Percentiles rank a stretch among this genome's conserved stretches.
Evolutionary conservation across 1,284 basidiomycete genomes (phyloP).

Genomic region (Schizophyllum amplum): DNA sequence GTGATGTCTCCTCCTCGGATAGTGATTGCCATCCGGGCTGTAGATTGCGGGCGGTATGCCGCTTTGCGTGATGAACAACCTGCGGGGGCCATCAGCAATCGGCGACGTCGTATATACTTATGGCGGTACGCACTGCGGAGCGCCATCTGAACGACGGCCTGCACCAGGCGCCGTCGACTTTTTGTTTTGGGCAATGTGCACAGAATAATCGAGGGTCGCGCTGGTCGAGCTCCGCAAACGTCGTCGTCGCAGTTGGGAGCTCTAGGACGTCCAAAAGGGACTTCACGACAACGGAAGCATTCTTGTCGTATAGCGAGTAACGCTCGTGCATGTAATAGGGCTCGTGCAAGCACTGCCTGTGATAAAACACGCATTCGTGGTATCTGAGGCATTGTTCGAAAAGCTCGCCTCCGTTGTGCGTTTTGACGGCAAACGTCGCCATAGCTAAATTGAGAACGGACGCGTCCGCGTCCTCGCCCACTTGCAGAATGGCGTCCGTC

Average conservation of each 20-base stretch:
- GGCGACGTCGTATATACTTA: too few species aligned
- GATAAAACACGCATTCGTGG: background rate
- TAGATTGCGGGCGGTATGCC: background rate
- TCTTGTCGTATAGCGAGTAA: background rate
- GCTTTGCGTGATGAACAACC: background rate
- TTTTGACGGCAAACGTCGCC: background rate
- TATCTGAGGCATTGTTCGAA: background rate
- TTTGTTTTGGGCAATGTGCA: background rate
- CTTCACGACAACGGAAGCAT: background rate
- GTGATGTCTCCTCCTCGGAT: background rate
- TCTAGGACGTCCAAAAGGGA: background rate
- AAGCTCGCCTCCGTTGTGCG: background rate
- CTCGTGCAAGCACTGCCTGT: background rate
- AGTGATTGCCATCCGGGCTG: background rate
- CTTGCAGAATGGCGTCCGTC: background rate
- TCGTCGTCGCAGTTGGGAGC: background rate
- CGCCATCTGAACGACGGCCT: background rate
- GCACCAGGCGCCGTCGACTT: background rate
- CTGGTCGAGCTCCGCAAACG: background rate
- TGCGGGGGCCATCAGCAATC: background rate
- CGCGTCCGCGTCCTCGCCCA: background rate
- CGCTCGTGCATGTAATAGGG: background rate
- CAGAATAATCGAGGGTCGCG: background rate
- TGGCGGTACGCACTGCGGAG: background rate
- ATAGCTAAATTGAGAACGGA: background rate